Percentiles rank a stretch among this genome's conserved stretches.
phyloP scores from a whole-genome alignment of 352 stramenopile genomes.

The Phytophthora hybrid region DNA sequence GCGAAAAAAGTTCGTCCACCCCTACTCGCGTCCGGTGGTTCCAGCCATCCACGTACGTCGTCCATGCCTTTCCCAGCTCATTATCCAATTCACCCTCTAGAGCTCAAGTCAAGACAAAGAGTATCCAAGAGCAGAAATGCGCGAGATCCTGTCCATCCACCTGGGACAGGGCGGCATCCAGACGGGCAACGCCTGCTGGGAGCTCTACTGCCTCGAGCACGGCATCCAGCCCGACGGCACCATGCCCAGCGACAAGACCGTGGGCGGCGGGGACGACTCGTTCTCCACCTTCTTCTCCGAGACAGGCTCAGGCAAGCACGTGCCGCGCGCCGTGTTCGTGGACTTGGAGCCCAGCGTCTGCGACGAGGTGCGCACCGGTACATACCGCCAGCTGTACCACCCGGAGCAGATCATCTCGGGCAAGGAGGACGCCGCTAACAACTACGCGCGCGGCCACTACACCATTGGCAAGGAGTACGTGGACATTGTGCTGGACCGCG shows the following conservation, averaged over 20 bases:
- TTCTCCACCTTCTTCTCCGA: constrained; percentile 91
- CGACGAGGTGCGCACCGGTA: constrained; percentile 96
- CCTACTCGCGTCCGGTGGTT: constrained; percentile 1
- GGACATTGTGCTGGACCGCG: constrained; percentile 96
- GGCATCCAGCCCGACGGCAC: constrained; percentile 94
- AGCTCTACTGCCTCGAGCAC: constrained; percentile 94
- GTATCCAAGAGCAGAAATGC: constrained; percentile 52
- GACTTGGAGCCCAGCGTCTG: constrained; percentile 98
- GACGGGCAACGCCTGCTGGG: constrained; percentile 92
- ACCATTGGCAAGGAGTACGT: constrained; percentile 96
- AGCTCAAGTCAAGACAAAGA: constrained; percentile 12
- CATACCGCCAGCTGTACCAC: constrained; percentile 97
- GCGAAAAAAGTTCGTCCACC: constrained; percentile 5
- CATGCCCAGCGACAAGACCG: constrained; percentile 59
- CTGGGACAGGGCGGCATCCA: constrained; percentile 94
- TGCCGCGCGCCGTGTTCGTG: constrained; percentile 90
- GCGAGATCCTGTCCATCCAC: constrained; percentile 96
- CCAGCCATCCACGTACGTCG: not conserved
- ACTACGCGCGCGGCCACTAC: constrained; percentile 94
- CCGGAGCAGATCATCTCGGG: constrained; percentile 98
- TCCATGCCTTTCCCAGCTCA: not conserved
- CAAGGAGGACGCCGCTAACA: constrained; percentile 96
- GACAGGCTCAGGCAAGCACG: constrained; percentile 66
- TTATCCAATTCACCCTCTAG: constrained; percentile 5
- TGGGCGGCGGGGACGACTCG: constrained; percentile 57